phyloP scores from a whole-genome alignment of 1,284 basidiomycete species.

The Trichosporon ovoides region DNA sequence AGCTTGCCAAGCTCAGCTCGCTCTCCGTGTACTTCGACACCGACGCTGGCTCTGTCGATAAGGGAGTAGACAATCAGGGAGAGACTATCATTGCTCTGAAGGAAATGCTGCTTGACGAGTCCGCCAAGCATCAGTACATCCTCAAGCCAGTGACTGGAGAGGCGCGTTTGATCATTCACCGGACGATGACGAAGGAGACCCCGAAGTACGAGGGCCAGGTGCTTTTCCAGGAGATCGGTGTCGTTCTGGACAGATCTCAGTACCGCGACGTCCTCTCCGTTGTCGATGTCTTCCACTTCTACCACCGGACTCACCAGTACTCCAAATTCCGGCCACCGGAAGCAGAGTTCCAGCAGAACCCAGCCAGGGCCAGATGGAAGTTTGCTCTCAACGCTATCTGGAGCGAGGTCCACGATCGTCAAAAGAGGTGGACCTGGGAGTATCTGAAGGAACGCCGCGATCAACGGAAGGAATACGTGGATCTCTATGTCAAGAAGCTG shows the following conservation, averaged over 20 bases:
- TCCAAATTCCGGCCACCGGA: constrained; percentile 67
- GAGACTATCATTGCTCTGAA: constrained; percentile 76
- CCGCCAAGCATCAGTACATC: constrained; percentile 81
- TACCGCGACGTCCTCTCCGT: constrained; percentile 92
- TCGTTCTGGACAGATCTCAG: constrained; percentile 88
- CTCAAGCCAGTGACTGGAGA: constrained; percentile 94
- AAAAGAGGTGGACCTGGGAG: constrained; percentile 84
- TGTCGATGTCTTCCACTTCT: constrained; percentile 96
- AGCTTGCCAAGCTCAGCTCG: constrained; percentile 84
- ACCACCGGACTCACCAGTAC: constrained; percentile 84
- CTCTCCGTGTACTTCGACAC: constrained; percentile 96
- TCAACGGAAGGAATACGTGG: constrained; percentile 74
- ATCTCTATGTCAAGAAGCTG: constrained; percentile 67
- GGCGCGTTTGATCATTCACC: constrained; percentile 81
- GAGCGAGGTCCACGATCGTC: constrained; percentile 78
- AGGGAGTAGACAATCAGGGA: constrained; percentile 55
- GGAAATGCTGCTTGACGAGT: constrained; percentile 60
- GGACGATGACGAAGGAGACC: constrained; percentile 63
- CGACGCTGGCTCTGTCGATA: constrained; percentile 70
- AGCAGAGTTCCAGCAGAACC: constrained; percentile 61
- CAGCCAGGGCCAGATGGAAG: constrained; percentile 65
- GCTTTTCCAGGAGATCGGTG: constrained; percentile 89
- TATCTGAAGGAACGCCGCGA: constrained; percentile 86
- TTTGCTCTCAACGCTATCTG: constrained; percentile 82
- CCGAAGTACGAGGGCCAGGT: constrained; percentile 87